Percentiles rank a stretch among this genome's conserved stretches.
phyloP scores from a whole-genome alignment of 2,329 filamentous ascomycete genomes.

The Sporothrix schenckii region DNA sequence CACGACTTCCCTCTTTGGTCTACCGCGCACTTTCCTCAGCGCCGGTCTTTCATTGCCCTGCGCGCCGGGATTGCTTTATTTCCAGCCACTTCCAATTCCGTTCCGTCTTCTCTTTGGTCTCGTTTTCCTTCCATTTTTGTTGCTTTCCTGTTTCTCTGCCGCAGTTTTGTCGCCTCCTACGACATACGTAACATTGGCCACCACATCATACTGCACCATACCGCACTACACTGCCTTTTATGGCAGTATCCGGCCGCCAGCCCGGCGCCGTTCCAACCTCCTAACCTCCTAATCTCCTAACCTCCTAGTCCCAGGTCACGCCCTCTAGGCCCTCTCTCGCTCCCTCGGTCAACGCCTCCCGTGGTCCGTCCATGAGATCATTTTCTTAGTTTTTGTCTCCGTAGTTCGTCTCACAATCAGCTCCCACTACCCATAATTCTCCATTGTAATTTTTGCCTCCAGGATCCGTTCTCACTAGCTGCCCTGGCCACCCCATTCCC shows the following conservation, averaged over 20 bases:
- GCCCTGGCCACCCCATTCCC: neutral
- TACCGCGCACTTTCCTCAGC: conserved; percentile 1
- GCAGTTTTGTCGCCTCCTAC: neutral
- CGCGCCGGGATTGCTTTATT: neutral
- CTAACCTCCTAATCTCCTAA: neutral
- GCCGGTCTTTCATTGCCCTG: neutral
- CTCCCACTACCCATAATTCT: neutral
- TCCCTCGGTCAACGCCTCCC: conserved; percentile 12
- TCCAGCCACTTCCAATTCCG: neutral
- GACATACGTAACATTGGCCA: conserved; percentile 16
- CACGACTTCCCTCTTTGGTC: neutral
- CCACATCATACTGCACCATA: neutral
- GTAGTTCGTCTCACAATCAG: neutral
- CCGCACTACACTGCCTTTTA: neutral
- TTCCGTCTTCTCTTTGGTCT: neutral
- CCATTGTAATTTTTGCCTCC: conserved; percentile 18
- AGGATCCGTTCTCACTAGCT: neutral
- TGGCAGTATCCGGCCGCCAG: conserved; percentile 19
- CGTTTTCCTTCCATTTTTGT: neutral
- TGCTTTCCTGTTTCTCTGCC: neutral
- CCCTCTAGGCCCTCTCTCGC: neutral
- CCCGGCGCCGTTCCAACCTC: neutral
- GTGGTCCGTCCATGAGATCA: conserved; percentile 6
- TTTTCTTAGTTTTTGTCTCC: neutral
- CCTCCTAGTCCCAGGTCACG: neutral